Percentiles rank a stretch among this genome's conserved stretches.
Evolutionary conservation across 1,284 basidiomycete genomes (phyloP).

Genomic region (Wolfiporia cocos): DNA sequence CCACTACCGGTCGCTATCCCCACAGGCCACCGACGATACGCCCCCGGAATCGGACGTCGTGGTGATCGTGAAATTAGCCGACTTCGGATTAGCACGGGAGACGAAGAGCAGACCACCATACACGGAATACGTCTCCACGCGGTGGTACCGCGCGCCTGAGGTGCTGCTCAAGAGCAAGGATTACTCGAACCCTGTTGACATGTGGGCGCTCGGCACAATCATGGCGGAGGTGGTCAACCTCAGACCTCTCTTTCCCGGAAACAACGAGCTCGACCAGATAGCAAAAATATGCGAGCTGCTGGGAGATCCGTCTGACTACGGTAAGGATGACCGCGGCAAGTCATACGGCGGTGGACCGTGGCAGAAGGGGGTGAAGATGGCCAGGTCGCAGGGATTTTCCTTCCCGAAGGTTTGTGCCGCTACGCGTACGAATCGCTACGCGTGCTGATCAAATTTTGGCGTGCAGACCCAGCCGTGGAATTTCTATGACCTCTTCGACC

Average conservation of each 20-base stretch:
- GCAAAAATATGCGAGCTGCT: constrained; percentile 85
- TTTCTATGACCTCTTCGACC: constrained; percentile 76
- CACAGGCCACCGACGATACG: constrained; percentile 48
- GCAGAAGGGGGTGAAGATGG: constrained; percentile 83
- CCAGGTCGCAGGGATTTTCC: constrained; percentile 79
- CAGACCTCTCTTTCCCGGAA: constrained; percentile 97
- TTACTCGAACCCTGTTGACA: constrained; percentile 96
- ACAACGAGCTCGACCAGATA: constrained; percentile 92
- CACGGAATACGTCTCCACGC: constrained; percentile 97
- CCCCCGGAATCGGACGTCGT: constrained; percentile 89
- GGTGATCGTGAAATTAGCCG: constrained; percentile 96
- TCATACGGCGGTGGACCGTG: constrained; percentile 85
- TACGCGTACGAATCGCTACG: constrained; percentile 8
- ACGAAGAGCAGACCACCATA: constrained; percentile 89
- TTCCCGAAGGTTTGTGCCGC: constrained; percentile 74
- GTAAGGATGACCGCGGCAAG: constrained; percentile 65
- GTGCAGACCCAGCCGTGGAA: constrained; percentile 70
- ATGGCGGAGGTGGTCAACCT: constrained; percentile 95
- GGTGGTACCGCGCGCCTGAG: constrained; percentile 99
- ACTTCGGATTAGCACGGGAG: constrained; percentile 96
- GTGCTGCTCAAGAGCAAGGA: constrained; percentile 88
- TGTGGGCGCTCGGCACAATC: constrained; percentile 99
- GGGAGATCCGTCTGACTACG: constrained; percentile 91
- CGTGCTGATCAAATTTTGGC: constrained; percentile 10
- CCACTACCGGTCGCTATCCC: constrained; percentile 84